A percentile compares a stretch with the other conserved stretches of the same genome.
Conservation (phyloP, 2,329 filamentous ascomycete species). For the Xylariales sp. region DNA sequence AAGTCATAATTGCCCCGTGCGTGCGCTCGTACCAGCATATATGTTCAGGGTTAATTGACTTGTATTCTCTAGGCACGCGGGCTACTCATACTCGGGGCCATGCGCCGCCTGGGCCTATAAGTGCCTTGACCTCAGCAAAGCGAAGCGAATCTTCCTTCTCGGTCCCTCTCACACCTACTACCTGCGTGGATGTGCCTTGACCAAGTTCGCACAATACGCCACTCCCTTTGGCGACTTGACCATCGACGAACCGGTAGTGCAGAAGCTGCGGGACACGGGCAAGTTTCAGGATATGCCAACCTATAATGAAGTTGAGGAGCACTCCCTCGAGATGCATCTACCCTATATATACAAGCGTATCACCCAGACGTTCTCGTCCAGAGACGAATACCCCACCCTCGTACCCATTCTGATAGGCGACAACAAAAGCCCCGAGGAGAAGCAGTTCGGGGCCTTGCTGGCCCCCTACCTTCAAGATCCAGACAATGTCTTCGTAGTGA, state of each 20-base stretch:
- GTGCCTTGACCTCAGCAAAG: conserved; percentile 81
- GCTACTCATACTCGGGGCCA: conserved; percentile 90
- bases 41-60: conserved; percentile 31
- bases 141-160: conserved; percentile 89
- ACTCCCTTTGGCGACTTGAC: conserved; percentile 79
- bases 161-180: conserved; percentile 93
- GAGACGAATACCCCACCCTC: conserved; percentile 74
- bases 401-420: conserved; percentile 89
- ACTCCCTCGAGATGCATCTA: conserved; percentile 96
- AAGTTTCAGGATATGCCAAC: conserved; percentile 73
- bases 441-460: conserved; percentile 74
- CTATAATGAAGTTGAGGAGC: conserved; percentile 80
- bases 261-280: conserved; percentile 61
- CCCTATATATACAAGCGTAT: conserved; percentile 90
- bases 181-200: conserved; percentile 80
- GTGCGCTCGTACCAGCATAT: conserved; percentile 50
- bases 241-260: conserved; percentile 70
- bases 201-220: conserved; percentile 75
- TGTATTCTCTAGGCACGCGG: conserved; percentile 77
- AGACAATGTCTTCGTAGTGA: conserved; percentile 84
- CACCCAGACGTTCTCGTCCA: conserved; percentile 60
- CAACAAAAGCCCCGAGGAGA: conserved; percentile 74
- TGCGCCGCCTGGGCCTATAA: conserved; percentile 97
- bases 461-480: conserved; percentile 82
- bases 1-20: conserved; percentile 93